These are phyloP conservation scores for Cutaneotrichosporon dermatis DNA, from an alignment of 1,284 basidiomycete genomes.

Conservation along the genomic window DNA sequence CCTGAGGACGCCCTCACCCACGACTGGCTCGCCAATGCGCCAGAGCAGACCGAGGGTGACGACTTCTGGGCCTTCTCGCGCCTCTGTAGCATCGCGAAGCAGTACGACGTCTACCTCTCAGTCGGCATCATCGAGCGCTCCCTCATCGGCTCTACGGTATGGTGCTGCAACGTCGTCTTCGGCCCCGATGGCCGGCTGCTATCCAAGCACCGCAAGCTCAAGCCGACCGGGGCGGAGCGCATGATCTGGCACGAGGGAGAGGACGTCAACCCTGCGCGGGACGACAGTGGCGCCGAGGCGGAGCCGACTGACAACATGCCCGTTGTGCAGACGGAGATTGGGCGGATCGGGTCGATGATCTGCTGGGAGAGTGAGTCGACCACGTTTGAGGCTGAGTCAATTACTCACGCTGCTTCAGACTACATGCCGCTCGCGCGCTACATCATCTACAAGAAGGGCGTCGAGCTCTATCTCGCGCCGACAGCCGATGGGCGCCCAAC, in stretches of 20 bases:
- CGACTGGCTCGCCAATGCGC: constrained; percentile 16
- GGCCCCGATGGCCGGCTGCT: constrained; percentile 57
- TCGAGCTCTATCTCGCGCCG: constrained; percentile 47
- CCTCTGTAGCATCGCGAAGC: constrained; percentile 16
- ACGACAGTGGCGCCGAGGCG: neutral
- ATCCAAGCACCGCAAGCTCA: constrained; percentile 65
- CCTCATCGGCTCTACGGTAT: constrained; percentile 58
- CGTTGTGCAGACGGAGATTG: constrained; percentile 49
- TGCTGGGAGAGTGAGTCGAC: constrained; percentile 61
- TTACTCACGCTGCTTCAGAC: constrained; percentile 34
- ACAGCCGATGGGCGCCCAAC: constrained; percentile 60
- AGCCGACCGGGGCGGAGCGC: constrained; percentile 65
- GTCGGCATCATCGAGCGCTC: constrained; percentile 66
- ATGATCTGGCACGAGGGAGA: constrained; percentile 62
- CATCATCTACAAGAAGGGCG: constrained; percentile 37
- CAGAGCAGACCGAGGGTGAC: neutral
- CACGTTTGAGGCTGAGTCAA: too few relatives aligned
- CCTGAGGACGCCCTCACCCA: constrained; percentile 22
- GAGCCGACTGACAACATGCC: constrained; percentile 27
- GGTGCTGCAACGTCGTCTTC: constrained; percentile 65
- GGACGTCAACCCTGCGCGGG: constrained; percentile 45
- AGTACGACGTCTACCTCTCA: constrained; percentile 52
- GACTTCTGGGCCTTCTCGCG: constrained; percentile 22
- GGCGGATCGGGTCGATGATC: constrained; percentile 58
- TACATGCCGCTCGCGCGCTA: constrained; percentile 62